Evolutionary conservation across 1,284 basidiomycete genomes (phyloP), one percentile per base, ranked within the genome.

Genomic region (Sanghuangporus sanghuang): DNA sequence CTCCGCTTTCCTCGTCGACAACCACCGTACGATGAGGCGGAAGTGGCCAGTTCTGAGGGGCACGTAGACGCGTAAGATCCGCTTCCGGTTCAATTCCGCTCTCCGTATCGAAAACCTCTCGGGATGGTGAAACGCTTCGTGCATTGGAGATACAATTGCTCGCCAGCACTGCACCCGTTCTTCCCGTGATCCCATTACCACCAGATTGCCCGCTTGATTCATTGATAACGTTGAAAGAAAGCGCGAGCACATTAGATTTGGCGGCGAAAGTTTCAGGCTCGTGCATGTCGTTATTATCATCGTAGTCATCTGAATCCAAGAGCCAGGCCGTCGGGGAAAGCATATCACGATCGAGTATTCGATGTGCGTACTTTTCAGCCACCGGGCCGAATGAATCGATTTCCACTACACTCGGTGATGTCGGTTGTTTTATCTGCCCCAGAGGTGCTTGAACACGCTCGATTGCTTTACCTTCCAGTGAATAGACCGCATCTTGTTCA

Each of bases 251-350:
- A 53, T 21, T 32, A 14, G 50, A 44, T 3, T 16, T 35, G 36
- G 27, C 36, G 11, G 36, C 57, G 1, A n/a, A 18, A 3, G 27
- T 36, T 11, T 59, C 62, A n/a, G 18, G 7, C 14, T 58, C 62
- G 27, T 35, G 27, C 5, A 38, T 21, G 9, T 58, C 42, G 9
- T 40, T 63, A 16, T 12, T 18, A 32, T 56, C 52, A 7, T 58
- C 57, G 9, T 50, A 52, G 9, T 56, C 40, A 53, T 67, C 66
- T 6, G 61, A 63, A 14, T 67, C 64, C 1, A 66, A 53, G 36
- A 68, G 60, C 62, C 62, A 67, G 32, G 64, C 59, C 5, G 59
- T 62, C 23, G 64, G 59, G 23, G 64, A 58, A 21, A 65, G 54
- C 14, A 64, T 42, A 36, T 55, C 56, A 16, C 57, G 32, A n/a